phyloP scores from a whole-genome alignment of 1,139 yeast species.

The Pichia cactophila region DNA sequence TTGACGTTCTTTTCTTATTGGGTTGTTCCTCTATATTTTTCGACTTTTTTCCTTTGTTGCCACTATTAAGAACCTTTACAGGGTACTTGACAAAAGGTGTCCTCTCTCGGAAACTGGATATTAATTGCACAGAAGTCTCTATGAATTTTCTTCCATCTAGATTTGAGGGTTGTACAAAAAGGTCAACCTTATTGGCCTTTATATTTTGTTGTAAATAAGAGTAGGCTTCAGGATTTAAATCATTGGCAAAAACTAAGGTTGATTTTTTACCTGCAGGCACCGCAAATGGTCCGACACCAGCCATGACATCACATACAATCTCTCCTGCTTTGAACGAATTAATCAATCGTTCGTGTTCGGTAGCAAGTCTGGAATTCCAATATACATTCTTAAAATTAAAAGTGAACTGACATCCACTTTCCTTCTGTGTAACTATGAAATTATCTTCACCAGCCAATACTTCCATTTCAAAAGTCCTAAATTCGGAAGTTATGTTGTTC shows the following conservation, averaged over 20 bases:
- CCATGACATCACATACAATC: constrained; percentile 91
- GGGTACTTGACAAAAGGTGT: constrained; percentile 18
- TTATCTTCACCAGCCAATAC: constrained; percentile 77
- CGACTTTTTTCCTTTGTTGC: background rate
- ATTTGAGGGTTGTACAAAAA: constrained; percentile 58
- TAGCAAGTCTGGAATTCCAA: constrained; percentile 93
- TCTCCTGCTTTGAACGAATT: constrained; percentile 49
- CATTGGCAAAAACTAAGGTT: constrained; percentile 82
- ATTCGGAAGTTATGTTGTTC: constrained; percentile 78
- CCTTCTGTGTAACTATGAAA: constrained; percentile 77
- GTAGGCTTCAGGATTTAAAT: constrained; percentile 82
- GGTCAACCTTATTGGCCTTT: constrained; percentile 49
- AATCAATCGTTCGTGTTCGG: constrained; percentile 85
- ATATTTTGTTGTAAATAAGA: constrained; percentile 64
- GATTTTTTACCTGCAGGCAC: constrained; percentile 89
- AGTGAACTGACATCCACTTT: constrained; percentile 75
- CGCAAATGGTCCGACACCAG: constrained; percentile 98
- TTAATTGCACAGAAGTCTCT: constrained; percentile 44
- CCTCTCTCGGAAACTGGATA: constrained; percentile 1
- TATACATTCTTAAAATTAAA: constrained; percentile 92
- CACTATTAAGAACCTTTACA: constrained; percentile 26
- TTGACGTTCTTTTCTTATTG: constrained; percentile 24
- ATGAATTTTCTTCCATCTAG: constrained; percentile 83
- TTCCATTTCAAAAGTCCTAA: constrained; percentile 90
- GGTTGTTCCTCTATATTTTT: constrained; percentile 2